Evolutionary conservation across 345 rosid genomes (phyloP), one percentile per base, ranked within the genome.

Genomic region (Psidium guajava): DNA sequence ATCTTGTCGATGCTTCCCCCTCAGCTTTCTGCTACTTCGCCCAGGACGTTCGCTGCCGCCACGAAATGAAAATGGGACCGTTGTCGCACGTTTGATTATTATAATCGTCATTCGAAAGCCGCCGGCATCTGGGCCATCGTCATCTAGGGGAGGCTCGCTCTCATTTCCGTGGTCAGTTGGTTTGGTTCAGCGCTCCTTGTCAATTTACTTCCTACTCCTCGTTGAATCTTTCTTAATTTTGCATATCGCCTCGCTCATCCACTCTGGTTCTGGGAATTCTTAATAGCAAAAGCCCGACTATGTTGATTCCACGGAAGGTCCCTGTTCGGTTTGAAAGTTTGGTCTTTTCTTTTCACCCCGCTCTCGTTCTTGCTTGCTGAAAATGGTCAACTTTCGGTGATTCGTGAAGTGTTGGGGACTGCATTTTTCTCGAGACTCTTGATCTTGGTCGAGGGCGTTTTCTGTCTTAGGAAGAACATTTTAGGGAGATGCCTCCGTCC

Each of bases 401-500:
- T 28, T 15, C 75, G 16, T 64, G 75, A 7, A 64, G 75, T 14
- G 54, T 50, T 53, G 54, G 54, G 54, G 80, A 69, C 80, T 10
- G 47, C 25, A 36, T 36, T 69, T 59, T 36, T 69, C 80, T 69
- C 5, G 80, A 11, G 80, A 21, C 80, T 18, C 80, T 20, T 20
- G 80, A 69, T 69, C 42, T 36, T 9, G 47, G 47, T 40, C 52
- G 88, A 86, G 74, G 81, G 81, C 86, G 74, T 55, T 86, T 59
- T 53, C 59, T 16, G 25, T 87, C 36, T 87, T 54, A 58, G 85
- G 88, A 86, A 82, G 58, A 87, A 52, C 44, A 81, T 6, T 50
- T 90, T 36, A 56, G 85, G 59, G 85, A 58, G 64, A 80, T 89
- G 77, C 91, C 89, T 44, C 61, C 87, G 56, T 87, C 88, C 52